phyloP scores from a whole-genome alignment of 768 basidiomycete genomes.

The Russula abietina region DNA sequence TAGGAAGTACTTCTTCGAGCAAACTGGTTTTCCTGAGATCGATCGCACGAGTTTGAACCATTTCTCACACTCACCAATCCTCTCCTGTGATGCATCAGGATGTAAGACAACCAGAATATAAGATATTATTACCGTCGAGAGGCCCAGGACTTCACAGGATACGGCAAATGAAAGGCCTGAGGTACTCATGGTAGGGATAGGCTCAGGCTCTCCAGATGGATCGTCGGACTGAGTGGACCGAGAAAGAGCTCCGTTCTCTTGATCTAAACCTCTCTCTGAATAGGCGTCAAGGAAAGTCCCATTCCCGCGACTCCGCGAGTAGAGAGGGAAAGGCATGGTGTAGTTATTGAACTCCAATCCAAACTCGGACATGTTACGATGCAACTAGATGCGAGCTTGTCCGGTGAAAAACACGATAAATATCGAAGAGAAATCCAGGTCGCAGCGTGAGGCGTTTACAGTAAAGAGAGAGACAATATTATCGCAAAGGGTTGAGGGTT shows the following conservation, averaged over 20 bases:
- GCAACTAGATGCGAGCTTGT: not conserved
- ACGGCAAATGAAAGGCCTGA: constrained; percentile 12
- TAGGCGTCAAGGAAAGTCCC: not conserved
- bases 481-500: too few species aligned
- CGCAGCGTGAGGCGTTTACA: not conserved
- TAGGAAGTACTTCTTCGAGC: too few species aligned
- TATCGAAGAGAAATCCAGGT: not conserved
- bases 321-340: not conserved
- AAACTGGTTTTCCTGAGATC: too few species aligned
- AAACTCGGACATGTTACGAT: not conserved
- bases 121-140: too few species aligned
- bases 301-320: not conserved
- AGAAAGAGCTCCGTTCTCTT: not conserved
- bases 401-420: not conserved
- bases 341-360: not conserved
- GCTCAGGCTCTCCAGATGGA: not conserved
- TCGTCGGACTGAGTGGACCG: not conserved
- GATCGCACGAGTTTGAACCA: too few species aligned
- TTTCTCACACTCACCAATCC: too few species aligned
- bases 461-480: not conserved
- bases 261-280: not conserved
- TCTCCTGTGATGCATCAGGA: too few species aligned
- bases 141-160: too few species aligned
- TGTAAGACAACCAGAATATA: too few species aligned
- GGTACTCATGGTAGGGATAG: constrained; percentile 8